Percentiles rank a stretch among this genome's conserved stretches.
These are phyloP conservation scores for Abelmoschus esculentus DNA, from an alignment of 345 rosid genomes.

Conservation along the genomic window DNA sequence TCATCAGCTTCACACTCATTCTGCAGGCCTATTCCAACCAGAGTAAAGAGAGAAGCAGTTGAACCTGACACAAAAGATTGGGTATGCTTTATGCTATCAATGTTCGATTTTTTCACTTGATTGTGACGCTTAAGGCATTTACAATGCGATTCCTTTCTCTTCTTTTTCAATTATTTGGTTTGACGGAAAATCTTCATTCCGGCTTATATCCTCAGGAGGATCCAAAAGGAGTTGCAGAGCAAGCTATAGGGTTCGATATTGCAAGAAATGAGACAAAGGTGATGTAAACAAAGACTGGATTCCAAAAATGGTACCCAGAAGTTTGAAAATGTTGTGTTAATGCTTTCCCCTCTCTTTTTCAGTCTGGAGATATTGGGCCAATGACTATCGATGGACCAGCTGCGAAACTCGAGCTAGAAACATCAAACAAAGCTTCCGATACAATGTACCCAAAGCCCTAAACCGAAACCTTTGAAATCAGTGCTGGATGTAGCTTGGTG, in stretches of 20 bases:
- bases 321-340: no score
- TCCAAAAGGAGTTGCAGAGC: slow-evolving; percentile 40
- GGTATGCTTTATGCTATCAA: slow-evolving; percentile 1
- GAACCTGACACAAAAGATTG: slow-evolving; percentile 6
- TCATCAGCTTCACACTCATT: neutral
- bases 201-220: slow-evolving; percentile 37
- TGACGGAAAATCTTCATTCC: neutral
- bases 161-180: no score
- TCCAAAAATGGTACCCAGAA: no score
- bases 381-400: slow-evolving; percentile 57
- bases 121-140: neutral
- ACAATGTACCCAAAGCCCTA: slow-evolving; percentile 29
- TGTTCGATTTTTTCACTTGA: neutral
- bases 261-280: slow-evolving; percentile 54
- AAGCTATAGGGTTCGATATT: slow-evolving; percentile 43
- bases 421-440: slow-evolving; percentile 40
- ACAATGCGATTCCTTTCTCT: neutral
- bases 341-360: slow-evolving; percentile 13
- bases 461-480: no score
- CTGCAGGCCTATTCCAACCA: slow-evolving; percentile 12
- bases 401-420: slow-evolving; percentile 61
- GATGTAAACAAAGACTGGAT: neutral
- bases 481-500: no score
- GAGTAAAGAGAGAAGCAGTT: slow-evolving; percentile 12
- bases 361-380: slow-evolving; percentile 42